Conservation (phyloP, 164 flowering plant species). For the Vitis amurensis region DNA sequence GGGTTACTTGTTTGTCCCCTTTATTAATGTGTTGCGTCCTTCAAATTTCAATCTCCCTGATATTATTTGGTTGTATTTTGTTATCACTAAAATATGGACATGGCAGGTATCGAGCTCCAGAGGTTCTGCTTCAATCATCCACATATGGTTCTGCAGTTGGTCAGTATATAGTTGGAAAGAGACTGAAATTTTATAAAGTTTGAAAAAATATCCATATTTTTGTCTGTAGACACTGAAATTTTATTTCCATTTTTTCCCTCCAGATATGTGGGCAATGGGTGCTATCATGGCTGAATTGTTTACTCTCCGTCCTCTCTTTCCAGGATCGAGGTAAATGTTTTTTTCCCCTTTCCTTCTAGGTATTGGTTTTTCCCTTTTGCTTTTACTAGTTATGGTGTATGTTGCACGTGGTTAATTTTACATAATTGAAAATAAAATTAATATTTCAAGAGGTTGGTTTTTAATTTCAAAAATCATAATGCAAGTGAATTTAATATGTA, state of each 20-base stretch:
- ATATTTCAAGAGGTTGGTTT: too few relatives aligned
- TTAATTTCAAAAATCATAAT: too few relatives aligned
- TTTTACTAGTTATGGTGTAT: neutral
- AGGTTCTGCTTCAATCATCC: slow-evolving; percentile 85
- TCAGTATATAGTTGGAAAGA: slow-evolving; percentile 31
- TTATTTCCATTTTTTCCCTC: neutral
- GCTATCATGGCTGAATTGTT: slow-evolving; percentile 95
- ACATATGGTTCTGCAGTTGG: slow-evolving; percentile 85
- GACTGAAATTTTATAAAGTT: neutral
- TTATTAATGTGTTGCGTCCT: neutral
- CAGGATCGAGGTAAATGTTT: slow-evolving; percentile 67
- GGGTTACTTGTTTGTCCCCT: neutral
- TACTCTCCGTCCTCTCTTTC: slow-evolving; percentile 87
- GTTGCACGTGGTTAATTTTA: neutral
- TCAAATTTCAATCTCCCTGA: neutral
- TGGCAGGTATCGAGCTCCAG: slow-evolving; percentile 97
- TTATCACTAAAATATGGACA: neutral
- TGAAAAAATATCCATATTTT: neutral
- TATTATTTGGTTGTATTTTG: neutral
- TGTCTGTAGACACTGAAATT: neutral
- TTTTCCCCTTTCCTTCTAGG: neutral
- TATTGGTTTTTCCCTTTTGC: neutral
- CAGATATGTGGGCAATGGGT: slow-evolving; percentile 99
- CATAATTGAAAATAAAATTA: neutral
- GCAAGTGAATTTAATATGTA: too few relatives aligned